Evolutionary conservation across 495 filamentous ascomycete genomes (phyloP).

Genomic region (Cladorrhinum samala): DNA sequence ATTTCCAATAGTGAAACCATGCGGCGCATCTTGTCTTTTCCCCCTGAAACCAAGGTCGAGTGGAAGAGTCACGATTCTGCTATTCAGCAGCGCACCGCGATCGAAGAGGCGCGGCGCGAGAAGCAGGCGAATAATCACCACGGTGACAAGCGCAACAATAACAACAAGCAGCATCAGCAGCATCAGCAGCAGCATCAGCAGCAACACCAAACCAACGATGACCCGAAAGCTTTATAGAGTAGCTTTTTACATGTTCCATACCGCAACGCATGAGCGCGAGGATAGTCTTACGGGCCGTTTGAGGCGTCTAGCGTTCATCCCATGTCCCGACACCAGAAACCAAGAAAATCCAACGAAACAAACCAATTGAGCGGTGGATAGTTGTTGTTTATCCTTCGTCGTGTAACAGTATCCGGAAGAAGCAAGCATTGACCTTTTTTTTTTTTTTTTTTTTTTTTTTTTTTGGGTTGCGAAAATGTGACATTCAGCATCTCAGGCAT

Average conservation of each 20-base stretch:
- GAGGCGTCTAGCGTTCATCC: background rate
- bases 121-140: constrained; percentile 52
- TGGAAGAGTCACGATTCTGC: constrained; percentile 89
- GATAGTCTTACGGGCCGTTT: too few relatives aligned
- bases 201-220: constrained; percentile 18
- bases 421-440: constrained; percentile 9
- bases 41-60: constrained; percentile 79
- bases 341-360: background rate
- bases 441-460: background rate
- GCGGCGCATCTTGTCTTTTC: constrained; percentile 79
- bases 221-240: constrained; percentile 18
- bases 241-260: background rate
- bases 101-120: constrained; percentile 76
- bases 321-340: background rate
- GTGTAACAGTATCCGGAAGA: constrained; percentile 7
- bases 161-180: constrained; percentile 20
- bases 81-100: constrained; percentile 72
- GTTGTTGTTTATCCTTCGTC: background rate
- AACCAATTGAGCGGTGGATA: background rate
- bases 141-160: constrained; percentile 34
- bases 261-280: background rate
- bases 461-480: too few relatives aligned
- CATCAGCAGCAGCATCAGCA: constrained; percentile 25
- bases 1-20: constrained; percentile 81
- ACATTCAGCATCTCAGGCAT: too few relatives aligned